These are phyloP conservation scores for Lactarius pseudohatsudake DNA, from an alignment of 768 basidiomycete species.

Conservation along the genomic window DNA sequence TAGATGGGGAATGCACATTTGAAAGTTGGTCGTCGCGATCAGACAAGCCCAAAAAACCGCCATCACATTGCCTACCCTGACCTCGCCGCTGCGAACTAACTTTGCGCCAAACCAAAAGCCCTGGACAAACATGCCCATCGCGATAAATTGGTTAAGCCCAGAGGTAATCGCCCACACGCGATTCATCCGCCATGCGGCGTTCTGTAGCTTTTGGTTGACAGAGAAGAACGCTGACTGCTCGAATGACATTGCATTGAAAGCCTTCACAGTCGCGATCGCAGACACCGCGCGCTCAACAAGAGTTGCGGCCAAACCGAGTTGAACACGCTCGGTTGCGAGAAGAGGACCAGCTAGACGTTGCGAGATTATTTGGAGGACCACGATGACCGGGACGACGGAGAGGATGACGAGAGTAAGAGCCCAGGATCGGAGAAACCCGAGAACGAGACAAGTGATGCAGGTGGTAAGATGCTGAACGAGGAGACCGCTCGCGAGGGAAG, in stretches of 20 bases:
- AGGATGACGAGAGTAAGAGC: conserved; percentile 90
- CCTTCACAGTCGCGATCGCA: conserved; percentile 88
- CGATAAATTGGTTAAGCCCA: conserved; percentile 73
- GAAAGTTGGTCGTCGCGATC: conserved; percentile 83
- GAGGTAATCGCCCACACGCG: conserved; percentile 74
- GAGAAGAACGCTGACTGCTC: conserved; percentile 52
- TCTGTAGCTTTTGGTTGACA: conserved; percentile 46
- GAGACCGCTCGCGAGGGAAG: conserved; percentile 75
- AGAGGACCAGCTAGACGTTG: conserved; percentile 69
- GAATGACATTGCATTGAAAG: conserved; percentile 72
- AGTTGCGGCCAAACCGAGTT: conserved; percentile 71
- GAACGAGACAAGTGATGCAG: conserved; percentile 70
- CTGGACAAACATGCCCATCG: conserved; percentile 92
- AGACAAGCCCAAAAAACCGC: conserved; percentile 98
- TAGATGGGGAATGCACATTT: conserved; percentile 82
- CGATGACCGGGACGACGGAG: conserved; percentile 79
- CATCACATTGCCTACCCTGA: conserved; percentile 78
- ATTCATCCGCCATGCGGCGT: conserved; percentile 53
- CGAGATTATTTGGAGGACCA: conserved; percentile 72
- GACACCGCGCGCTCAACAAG: conserved; percentile 73
- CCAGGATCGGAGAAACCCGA: conserved; percentile 81
- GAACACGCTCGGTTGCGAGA: conserved; percentile 61
- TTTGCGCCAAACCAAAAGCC: conserved; percentile 95
- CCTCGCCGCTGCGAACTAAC: conserved; percentile 76
- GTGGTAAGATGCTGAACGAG: conserved; percentile 82